Evolutionary conservation across 1,284 basidiomycete genomes (phyloP).

Genomic region (Xerocomus cyaneibrunnescens): DNA sequence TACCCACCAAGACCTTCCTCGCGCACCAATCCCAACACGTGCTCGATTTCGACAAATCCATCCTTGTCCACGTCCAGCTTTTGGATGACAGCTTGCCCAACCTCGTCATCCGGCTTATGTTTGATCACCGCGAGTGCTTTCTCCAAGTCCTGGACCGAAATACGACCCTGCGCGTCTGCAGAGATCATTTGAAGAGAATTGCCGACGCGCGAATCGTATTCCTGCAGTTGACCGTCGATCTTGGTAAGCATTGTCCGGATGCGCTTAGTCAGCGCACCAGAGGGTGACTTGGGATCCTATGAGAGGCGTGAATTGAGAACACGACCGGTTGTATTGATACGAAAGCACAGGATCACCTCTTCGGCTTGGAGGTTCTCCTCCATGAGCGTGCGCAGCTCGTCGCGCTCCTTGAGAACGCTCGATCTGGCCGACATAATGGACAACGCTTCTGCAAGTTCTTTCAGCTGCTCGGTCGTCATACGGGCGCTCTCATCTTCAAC

Average conservation of each 20-base stretch:
- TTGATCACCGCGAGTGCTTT: constrained; percentile 93
- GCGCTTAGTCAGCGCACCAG: constrained; percentile 86
- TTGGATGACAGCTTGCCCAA: constrained; percentile 86
- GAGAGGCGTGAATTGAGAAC: not conserved
- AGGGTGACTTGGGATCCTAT: constrained; percentile 75
- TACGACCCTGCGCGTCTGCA: constrained; percentile 88
- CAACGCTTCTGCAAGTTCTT: constrained; percentile 91
- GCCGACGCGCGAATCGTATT: constrained; percentile 91
- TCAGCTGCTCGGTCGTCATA: constrained; percentile 97
- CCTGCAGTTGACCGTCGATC: constrained; percentile 91
- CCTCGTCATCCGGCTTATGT: constrained; percentile 89
- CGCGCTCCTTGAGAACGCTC: constrained; percentile 95
- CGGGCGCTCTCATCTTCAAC: constrained; percentile 68
- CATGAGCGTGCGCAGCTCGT: constrained; percentile 88
- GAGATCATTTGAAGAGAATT: constrained; percentile 93
- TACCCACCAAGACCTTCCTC: constrained; percentile 73
- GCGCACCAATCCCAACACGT: constrained; percentile 75
- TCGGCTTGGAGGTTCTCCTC: constrained; percentile 89
- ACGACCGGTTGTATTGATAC: not conserved
- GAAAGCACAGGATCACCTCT: constrained; percentile 51
- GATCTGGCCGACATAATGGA: constrained; percentile 93
- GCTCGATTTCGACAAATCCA: constrained; percentile 88
- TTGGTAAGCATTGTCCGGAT: constrained; percentile 96
- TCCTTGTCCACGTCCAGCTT: constrained; percentile 97
- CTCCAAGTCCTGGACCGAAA: constrained; percentile 87